Percentiles rank a stretch among this genome's conserved stretches.
Conservation (phyloP, 257 asterid species). For the Solanum dulcamara region DNA sequence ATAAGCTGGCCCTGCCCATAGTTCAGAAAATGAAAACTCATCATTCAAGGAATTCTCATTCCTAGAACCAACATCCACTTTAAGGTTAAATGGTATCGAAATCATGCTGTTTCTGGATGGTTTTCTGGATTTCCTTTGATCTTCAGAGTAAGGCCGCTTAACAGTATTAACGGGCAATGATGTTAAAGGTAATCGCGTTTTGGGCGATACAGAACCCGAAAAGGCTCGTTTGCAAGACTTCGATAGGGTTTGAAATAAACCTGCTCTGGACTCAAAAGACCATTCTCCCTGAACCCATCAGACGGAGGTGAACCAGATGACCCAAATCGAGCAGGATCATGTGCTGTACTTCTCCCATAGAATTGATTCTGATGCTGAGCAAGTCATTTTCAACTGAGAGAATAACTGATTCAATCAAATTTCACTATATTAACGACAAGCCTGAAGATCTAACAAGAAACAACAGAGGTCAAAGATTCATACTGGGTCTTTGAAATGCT, state of each 20-base stretch:
- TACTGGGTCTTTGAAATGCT: not conserved
- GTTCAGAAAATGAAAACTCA: slow-evolving; percentile 50
- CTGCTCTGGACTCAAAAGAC: slow-evolving; percentile 41
- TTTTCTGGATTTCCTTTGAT: slow-evolving; percentile 17
- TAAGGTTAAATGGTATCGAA: slow-evolving; percentile 33
- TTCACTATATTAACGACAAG: not conserved
- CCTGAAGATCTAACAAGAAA: slow-evolving; percentile 17
- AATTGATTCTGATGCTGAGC: slow-evolving; percentile 53
- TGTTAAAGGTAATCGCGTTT: slow-evolving; percentile 24
- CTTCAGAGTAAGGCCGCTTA: slow-evolving; percentile 8
- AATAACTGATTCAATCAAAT: not conserved
- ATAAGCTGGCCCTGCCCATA: slow-evolving; percentile 96
- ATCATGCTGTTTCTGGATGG: slow-evolving; percentile 8
- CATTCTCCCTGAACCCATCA: slow-evolving; percentile 30
- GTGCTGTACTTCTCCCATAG: slow-evolving; percentile 16
- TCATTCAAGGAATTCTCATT: slow-evolving; percentile 1
- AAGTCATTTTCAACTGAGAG: slow-evolving; percentile 47
- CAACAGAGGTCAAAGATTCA: slow-evolving; percentile 28
- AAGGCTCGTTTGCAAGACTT: slow-evolving; percentile 10
- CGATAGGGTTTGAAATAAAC: slow-evolving; percentile 36
- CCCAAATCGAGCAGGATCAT: slow-evolving; percentile 19
- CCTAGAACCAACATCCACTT: slow-evolving; percentile 7
- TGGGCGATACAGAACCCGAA: slow-evolving; percentile 20
- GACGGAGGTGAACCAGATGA: slow-evolving; percentile 24
- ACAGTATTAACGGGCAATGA: slow-evolving; percentile 6